Conservation (phyloP, 352 stramenopile species). For the Phytophthora pini region DNA sequence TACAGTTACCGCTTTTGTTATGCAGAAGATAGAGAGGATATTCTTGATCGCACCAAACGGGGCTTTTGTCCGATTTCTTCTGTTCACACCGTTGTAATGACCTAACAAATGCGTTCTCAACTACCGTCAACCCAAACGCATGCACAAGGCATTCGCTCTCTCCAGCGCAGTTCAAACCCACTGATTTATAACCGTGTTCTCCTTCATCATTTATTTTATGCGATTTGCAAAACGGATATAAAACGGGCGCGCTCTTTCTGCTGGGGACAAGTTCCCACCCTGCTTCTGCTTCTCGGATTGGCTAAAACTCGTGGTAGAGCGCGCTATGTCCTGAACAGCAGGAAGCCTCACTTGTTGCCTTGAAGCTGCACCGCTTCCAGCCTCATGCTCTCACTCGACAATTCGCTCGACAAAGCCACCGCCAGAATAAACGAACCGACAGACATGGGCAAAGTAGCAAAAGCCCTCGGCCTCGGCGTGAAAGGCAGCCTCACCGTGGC, state of each 20-base stretch:
- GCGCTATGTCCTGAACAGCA: background rate
- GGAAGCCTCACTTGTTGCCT: background rate
- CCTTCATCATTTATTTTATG: constrained; percentile 4
- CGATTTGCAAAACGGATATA: constrained; percentile 6
- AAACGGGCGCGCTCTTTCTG: constrained; percentile 10
- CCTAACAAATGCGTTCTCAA: too few species aligned
- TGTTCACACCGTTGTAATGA: too few species aligned
- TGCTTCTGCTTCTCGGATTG: constrained; percentile 10
- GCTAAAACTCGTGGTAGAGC: constrained; percentile 2
- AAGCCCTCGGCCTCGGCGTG: constrained; percentile 32
- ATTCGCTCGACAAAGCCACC: constrained; percentile 17
- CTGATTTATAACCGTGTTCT: constrained; percentile 13
- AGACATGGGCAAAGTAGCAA: constrained; percentile 40
- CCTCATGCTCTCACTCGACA: constrained; percentile 31
- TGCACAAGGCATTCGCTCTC: too few species aligned
- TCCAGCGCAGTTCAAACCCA: too few species aligned
- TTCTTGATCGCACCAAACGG: too few species aligned
- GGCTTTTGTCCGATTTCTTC: too few species aligned
- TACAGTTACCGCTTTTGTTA: background rate
- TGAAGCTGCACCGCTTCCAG: constrained; percentile 1
- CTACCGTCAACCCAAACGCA: too few species aligned
- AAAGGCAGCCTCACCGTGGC: constrained; percentile 38
- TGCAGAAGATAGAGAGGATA: too few species aligned
- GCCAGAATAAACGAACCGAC: background rate
- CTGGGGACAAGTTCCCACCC: constrained; percentile 21